phyloP scores from a whole-genome alignment of 768 basidiomycete species.

The Pholiota conissans region DNA sequence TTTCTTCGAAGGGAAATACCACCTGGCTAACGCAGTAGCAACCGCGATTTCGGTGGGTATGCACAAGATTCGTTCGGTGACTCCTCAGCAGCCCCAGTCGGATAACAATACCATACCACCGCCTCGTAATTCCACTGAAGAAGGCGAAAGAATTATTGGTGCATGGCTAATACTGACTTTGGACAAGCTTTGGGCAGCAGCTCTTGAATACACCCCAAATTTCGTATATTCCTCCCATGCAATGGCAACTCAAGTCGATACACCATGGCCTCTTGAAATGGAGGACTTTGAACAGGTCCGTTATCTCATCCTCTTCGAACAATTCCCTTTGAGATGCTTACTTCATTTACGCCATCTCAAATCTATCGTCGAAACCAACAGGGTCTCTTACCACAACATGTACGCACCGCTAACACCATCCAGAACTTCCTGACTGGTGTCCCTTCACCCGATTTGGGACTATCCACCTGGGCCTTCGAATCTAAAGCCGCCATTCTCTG shows the following conservation, averaged over 20 bases:
- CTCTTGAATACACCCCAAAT: conserved; percentile 35
- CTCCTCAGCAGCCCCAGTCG: conserved; percentile 4
- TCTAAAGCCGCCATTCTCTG: conserved; percentile 32
- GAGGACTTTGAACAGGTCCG: conserved; percentile 34
- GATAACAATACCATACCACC: conserved; percentile 19
- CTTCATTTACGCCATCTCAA: neutral
- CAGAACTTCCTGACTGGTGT: conserved; percentile 20
- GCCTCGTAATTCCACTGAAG: conserved; percentile 29
- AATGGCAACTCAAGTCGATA: conserved; percentile 28
- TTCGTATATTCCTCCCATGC: conserved; percentile 20
- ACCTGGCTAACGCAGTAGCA: conserved; percentile 38
- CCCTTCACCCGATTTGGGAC: conserved; percentile 19
- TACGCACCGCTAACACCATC: conserved; percentile 21
- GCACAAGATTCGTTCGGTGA: conserved; percentile 31
- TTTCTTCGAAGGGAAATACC: conserved; percentile 43
- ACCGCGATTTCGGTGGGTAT: conserved; percentile 36
- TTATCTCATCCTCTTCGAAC: neutral
- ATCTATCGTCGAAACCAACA: neutral
- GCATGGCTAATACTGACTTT: conserved; percentile 35
- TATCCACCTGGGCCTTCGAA: conserved; percentile 22
- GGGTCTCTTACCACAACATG: conserved; percentile 20
- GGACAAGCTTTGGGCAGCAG: conserved; percentile 44
- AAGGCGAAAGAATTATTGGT: conserved; percentile 37
- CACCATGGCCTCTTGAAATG: conserved; percentile 39
- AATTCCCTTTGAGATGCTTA: neutral